A percentile compares a stretch with the other conserved stretches of the same genome.
Conservation (phyloP, 164 flowering plant genomes). For the Vitis vinifera region ASM3070453v1 NC_081822.1:9034001-9034500, state of each 20-base stretch:
- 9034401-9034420: conserved; percentile 80
- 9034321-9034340: conserved; percentile 60
- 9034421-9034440: conserved; percentile 81
- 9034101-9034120: conserved; percentile 45
- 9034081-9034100: conserved; percentile 54
- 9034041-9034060: conserved; percentile 69
- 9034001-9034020: conserved; percentile 86
- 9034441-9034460: conserved; percentile 61
- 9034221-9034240: conserved; percentile 68
- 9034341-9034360: conserved; percentile 77
- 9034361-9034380: conserved; percentile 65
- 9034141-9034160: conserved; percentile 40
- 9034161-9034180: too few relatives aligned
- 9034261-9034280: conserved; percentile 72
- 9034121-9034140: conserved; percentile 66
- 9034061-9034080: conserved; percentile 82
- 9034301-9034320: conserved; percentile 93
- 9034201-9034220: background rate
- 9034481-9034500: conserved; percentile 66
- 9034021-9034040: conserved; percentile 89
- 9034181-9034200: too few relatives aligned
- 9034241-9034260: conserved; percentile 81
- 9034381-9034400: conserved; percentile 52
- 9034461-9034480: conserved; percentile 65
- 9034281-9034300: conserved; percentile 67